Conservation (phyloP, 2,329 filamentous ascomycete genomes). For the Elsinoe fawcettii region DNA sequence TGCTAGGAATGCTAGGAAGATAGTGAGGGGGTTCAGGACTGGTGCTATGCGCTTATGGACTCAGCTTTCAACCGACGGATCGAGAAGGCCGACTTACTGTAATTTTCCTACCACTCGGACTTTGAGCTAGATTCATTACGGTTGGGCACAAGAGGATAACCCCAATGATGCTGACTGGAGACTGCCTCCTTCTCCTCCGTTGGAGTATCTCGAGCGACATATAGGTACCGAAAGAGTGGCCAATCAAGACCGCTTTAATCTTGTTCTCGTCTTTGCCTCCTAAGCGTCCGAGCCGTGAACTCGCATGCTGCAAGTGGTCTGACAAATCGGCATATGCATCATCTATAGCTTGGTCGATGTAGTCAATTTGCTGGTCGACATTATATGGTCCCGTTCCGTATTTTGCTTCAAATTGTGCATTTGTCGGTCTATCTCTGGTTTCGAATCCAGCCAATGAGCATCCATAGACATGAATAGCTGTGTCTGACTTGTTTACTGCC, state of each 20-base stretch:
- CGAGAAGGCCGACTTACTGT: slow-evolving; percentile 31
- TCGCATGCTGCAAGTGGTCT: slow-evolving; percentile 19
- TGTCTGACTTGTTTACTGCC: slow-evolving; percentile 18
- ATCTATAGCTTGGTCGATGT: slow-evolving; percentile 38
- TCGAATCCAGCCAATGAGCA: slow-evolving; percentile 37
- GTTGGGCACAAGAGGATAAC: slow-evolving; percentile 41
- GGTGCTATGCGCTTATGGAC: slow-evolving; percentile 4
- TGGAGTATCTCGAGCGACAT: slow-evolving; percentile 38
- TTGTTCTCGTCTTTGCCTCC: no score
- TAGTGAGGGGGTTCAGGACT: slow-evolving; percentile 8
- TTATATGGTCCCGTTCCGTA: slow-evolving; percentile 28
- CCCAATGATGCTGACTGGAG: slow-evolving; percentile 20
- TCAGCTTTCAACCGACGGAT: neutral
- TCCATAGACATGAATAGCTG: slow-evolving; percentile 32
- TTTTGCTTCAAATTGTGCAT: neutral
- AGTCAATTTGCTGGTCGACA: slow-evolving; percentile 45
- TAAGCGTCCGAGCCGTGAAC: no score
- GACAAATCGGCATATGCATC: slow-evolving; percentile 24
- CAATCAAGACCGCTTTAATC: slow-evolving; percentile 28
- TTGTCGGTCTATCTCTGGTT: neutral
- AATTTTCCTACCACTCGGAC: slow-evolving; percentile 35
- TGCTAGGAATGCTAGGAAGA: slow-evolving; percentile 27
- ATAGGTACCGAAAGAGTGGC: slow-evolving; percentile 42
- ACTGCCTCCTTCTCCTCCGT: slow-evolving; percentile 19
- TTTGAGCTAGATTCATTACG: slow-evolving; percentile 39